Evolutionary conservation across 441 rosid genomes (phyloP).

Genomic region (Erodium moschatum): DNA sequence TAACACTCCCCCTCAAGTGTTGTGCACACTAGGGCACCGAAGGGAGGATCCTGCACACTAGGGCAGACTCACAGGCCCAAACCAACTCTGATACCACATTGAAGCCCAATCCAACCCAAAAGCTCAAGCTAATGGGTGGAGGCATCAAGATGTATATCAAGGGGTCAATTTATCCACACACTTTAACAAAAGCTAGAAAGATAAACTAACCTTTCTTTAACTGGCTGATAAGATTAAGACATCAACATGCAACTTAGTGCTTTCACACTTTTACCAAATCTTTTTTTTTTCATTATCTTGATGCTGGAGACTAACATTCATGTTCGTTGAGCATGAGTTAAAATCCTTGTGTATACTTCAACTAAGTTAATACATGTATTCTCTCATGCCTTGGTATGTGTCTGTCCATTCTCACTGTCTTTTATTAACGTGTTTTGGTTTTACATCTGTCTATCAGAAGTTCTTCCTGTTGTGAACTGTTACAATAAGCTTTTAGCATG

Average conservation of each 20-base stretch:
- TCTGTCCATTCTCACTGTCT: neutral
- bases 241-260: neutral
- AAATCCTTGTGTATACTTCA: neutral
- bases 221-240: constrained; percentile 2
- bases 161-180: too few species aligned
- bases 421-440: neutral
- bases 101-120: too few species aligned
- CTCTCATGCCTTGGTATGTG: neutral
- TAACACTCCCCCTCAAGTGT: too few species aligned
- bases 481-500: neutral
- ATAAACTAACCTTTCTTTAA: neutral
- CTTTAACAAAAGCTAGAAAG: too few species aligned
- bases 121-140: too few species aligned
- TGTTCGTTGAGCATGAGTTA: neutral
- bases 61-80: too few species aligned
- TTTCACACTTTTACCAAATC: neutral
- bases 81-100: too few species aligned
- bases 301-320: neutral
- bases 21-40: too few species aligned
- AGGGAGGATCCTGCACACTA: too few species aligned
- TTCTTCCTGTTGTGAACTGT: neutral
- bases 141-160: too few species aligned
- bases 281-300: neutral
- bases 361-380: neutral
- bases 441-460: neutral